Percentiles rank a stretch among this genome's conserved stretches.
These are phyloP conservation scores for Ichthyophthirius multifiliis DNA, from an alignment of 169 alveolate species.

Conservation along the genomic window DNA sequence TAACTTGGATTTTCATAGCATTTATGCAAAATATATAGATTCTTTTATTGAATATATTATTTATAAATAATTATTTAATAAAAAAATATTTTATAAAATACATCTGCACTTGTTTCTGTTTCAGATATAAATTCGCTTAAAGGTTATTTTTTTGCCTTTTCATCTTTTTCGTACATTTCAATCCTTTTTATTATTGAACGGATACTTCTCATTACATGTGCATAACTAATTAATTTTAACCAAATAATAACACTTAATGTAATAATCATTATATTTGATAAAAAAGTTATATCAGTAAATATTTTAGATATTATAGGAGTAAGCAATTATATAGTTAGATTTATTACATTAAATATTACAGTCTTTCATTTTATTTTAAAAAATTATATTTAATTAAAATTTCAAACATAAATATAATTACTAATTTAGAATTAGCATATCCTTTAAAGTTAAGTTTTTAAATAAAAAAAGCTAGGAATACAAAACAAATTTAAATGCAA, in stretches of 20 bases:
- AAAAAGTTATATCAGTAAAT: conserved; percentile 8
- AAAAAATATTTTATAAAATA: background rate
- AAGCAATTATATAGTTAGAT: background rate
- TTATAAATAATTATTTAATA: no score
- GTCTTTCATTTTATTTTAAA: no score
- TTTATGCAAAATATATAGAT: conserved; percentile 11
- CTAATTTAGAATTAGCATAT: background rate
- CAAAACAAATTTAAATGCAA: background rate
- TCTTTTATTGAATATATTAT: no score
- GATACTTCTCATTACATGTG: conserved; percentile 25
- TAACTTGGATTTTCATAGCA: background rate
- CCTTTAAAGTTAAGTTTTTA: background rate
- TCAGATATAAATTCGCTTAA: conserved; percentile 17
- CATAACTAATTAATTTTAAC: conserved; percentile 34
- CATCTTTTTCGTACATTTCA: background rate
- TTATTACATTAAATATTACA: background rate
- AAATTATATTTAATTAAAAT: no score
- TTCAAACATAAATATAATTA: background rate
- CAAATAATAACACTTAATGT: background rate
- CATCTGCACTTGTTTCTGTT: conserved; percentile 11
- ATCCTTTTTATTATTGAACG: conserved; percentile 12
- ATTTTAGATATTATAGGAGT: background rate
- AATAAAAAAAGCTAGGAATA: conserved; percentile 8
- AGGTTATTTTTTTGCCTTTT: conserved; percentile 3
- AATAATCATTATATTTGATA: background rate